Evolutionary conservation across 768 basidiomycete species (phyloP).

Genomic region (Tulasnella sp.): DNA sequence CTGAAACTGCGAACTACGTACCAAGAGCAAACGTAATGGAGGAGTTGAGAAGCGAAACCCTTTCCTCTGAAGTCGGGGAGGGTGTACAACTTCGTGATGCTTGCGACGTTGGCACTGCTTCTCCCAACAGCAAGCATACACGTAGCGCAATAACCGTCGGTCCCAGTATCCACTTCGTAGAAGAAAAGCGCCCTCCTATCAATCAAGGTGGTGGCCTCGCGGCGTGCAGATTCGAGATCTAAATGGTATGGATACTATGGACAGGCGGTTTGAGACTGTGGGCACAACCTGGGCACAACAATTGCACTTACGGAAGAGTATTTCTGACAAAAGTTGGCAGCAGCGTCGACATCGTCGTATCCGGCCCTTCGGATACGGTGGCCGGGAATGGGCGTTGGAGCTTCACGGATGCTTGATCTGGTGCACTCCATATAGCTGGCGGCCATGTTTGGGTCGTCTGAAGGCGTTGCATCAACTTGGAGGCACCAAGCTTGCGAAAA

Average conservation of each 20-base stretch:
- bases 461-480: neutral
- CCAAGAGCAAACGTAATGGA: neutral
- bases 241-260: neutral
- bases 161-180: neutral
- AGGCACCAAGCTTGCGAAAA: neutral
- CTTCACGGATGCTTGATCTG: neutral
- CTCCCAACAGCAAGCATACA: slow-evolving; percentile 1
- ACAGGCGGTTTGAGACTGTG: neutral
- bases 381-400: neutral
- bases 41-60: neutral
- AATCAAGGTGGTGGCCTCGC: neutral
- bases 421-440: neutral
- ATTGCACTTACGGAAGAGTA: neutral
- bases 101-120: neutral
- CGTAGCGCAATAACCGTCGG: neutral
- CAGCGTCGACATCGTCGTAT: neutral
- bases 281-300: neutral
- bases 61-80: neutral
- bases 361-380: neutral
- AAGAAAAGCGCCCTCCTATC: neutral
- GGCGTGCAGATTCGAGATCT: neutral
- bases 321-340: neutral
- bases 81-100: slow-evolving; percentile 3
- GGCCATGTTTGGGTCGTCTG: neutral
- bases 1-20: neutral